Base-by-base conservation (phyloP, 2,329 filamentous ascomycete genomes). In the Ascochyta viciae-villosae region DNA sequence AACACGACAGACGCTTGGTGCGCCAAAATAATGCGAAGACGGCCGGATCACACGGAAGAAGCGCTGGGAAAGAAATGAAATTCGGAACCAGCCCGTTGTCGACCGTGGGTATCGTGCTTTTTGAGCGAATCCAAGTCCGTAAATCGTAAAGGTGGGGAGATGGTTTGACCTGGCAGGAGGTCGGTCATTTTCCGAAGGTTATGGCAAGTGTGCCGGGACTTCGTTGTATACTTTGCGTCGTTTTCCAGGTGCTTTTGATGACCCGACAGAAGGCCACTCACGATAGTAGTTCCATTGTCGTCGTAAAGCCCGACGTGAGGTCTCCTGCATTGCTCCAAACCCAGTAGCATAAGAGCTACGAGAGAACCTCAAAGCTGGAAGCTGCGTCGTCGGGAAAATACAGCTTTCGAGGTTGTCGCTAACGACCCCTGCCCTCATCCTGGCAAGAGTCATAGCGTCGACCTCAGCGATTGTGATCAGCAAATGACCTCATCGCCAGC, bases 81-180 rank as follows among this genome's bases (percentile, higher is more conserved):
- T 53, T 54, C 54, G 61, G 61, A 54, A 45, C 61, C 57, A 61
- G 61, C 63, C 63, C 43, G 44, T 50, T 13, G 54, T 55, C 58
- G 52, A 57, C 54, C 57, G 41, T 45, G 47, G 61, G 57, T 64
- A 62, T 62, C 57, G 42, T 62, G 54, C 57, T 59, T 46, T 12
- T 54, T 48, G 26, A 56, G 54, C 42, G 29, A 50, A 44, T 50
- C 27, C 29, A 37, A 54, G 46, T 50, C 52, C 55, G 43, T 44
- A 29, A 38, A 31, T 54, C 50, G 48, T 53, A 29, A 57, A 16
- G 37, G 39, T 42, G 24, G 46, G 29, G 33, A 52, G n/a, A 40
- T 50, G 15, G n/a, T 39, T 35, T 22, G 29, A 7, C 22, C 13
- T 23, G 15, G 23, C 5, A 26, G 26, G n/a, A 41, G 19, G 31